These are phyloP conservation scores for Microcos paniculata DNA, from an alignment of 345 rosid genomes.

Conservation along the genomic window DNA sequence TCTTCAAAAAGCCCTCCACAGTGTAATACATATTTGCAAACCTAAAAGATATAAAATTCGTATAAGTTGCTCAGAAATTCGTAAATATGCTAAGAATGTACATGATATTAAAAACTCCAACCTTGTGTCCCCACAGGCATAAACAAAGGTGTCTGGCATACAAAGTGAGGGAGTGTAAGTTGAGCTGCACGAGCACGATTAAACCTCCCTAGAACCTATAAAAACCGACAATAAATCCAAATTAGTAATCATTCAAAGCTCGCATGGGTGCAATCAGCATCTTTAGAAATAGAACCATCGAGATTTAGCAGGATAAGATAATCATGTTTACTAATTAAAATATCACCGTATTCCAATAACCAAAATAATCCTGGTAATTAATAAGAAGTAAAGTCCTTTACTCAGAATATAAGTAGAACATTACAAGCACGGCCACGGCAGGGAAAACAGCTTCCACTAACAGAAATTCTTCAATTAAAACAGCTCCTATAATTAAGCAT, in stretches of 20 bases:
- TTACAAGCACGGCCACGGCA: background rate
- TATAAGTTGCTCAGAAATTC: background rate
- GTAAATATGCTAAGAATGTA: background rate
- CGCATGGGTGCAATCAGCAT: background rate
- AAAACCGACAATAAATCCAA: background rate
- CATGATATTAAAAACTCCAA: slow-evolving; percentile 19
- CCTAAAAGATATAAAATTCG: background rate
- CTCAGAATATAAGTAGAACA: background rate
- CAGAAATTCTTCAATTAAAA: background rate
- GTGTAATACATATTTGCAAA: background rate
- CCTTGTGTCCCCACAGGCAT: slow-evolving; percentile 95
- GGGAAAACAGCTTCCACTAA: background rate
- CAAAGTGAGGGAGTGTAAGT: slow-evolving; percentile 67
- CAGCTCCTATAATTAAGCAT: background rate
- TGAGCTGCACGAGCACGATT: slow-evolving; percentile 84
- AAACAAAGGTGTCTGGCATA: slow-evolving; percentile 71
- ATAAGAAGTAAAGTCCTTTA: background rate
- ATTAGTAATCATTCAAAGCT: background rate
- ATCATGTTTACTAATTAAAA: background rate
- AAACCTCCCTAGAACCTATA: slow-evolving; percentile 65
- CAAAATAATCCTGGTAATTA: background rate
- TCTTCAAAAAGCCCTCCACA: background rate
- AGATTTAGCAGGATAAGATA: background rate
- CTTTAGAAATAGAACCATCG: background rate
- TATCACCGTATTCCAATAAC: background rate